Percentiles rank a stretch among this genome's conserved stretches.
These are phyloP conservation scores for Aspergillus homomorphus DNA, from an alignment of 495 filamentous ascomycete genomes.

Conservation along the genomic window DNA sequence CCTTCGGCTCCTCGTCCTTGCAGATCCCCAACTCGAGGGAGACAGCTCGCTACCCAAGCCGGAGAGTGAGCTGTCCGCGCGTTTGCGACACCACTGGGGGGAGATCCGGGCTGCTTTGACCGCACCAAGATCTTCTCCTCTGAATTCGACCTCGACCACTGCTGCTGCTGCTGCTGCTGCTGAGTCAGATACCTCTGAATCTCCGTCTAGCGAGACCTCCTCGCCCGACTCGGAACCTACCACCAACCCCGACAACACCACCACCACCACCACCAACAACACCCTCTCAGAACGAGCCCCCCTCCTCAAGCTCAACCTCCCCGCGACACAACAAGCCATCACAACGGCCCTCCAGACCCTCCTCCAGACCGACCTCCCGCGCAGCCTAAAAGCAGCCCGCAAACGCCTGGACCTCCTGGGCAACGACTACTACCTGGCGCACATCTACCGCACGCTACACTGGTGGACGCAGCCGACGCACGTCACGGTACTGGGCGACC, in stretches of 20 bases:
- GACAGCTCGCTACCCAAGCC: constrained; percentile 73
- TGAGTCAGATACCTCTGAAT: constrained; percentile 18
- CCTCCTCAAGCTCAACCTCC: constrained; percentile 21
- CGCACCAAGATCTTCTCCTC: neutral
- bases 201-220: neutral
- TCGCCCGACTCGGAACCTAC: constrained; percentile 33
- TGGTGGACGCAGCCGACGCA: constrained; percentile 85
- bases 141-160: neutral
- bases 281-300: constrained; percentile 30
- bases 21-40: constrained; percentile 93
- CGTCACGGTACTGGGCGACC: constrained; percentile 82
- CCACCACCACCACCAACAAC: constrained; percentile 25
- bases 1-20: constrained; percentile 88
- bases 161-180: neutral
- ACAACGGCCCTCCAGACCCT: constrained; percentile 49
- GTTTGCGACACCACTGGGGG: constrained; percentile 46
- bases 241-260: constrained; percentile 24
- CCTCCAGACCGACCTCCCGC: constrained; percentile 61
- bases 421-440: constrained; percentile 92
- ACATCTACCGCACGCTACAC: constrained; percentile 81
- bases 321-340: constrained; percentile 33
- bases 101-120: neutral
- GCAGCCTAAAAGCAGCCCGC: constrained; percentile 56
- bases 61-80: constrained; percentile 57
- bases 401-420: constrained; percentile 86